Conservation (phyloP, 768 basidiomycete genomes). For the Nevesoporus exiguus region DNA sequence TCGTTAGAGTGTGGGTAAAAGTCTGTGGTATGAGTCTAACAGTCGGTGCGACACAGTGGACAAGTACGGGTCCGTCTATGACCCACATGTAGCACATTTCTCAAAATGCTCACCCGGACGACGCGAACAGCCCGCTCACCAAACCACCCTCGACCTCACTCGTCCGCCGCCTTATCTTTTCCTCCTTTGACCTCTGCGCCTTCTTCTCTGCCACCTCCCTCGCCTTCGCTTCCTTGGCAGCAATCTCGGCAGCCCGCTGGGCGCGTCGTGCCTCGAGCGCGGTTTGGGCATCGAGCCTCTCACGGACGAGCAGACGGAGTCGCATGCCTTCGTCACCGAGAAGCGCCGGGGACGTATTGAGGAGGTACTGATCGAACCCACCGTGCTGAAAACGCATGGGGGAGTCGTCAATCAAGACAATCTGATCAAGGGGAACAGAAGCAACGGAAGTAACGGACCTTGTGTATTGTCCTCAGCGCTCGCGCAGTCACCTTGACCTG, state of each 20-base stretch:
- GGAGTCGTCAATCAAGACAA: neutral
- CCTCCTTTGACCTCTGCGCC: conserved; percentile 6
- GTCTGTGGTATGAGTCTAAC: neutral
- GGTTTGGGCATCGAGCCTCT: conserved; percentile 25
- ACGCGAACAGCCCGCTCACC: conserved; percentile 19
- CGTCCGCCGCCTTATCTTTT: neutral
- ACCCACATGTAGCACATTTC: neutral
- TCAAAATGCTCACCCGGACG: neutral
- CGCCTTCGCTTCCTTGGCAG: conserved; percentile 13
- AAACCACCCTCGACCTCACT: conserved; percentile 8
- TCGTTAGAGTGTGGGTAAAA: neutral
- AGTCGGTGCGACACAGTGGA: neutral
- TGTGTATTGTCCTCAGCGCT: conserved; percentile 79
- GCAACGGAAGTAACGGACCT: conserved; percentile 43
- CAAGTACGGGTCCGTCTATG: neutral
- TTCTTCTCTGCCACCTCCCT: conserved; percentile 10
- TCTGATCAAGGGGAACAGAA: neutral
- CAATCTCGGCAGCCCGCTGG: conserved; percentile 18
- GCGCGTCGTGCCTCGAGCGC: conserved; percentile 16
- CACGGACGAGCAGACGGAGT: conserved; percentile 41
- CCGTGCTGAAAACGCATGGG: conserved; percentile 42
- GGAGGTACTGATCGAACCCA: conserved; percentile 69
- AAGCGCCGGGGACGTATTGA: conserved; percentile 40
- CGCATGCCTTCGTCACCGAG: conserved; percentile 42
- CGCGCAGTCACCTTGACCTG: conserved; percentile 71